Conservation (phyloP, 2,329 filamentous ascomycete species). For the Neonectria faginata region DNA sequence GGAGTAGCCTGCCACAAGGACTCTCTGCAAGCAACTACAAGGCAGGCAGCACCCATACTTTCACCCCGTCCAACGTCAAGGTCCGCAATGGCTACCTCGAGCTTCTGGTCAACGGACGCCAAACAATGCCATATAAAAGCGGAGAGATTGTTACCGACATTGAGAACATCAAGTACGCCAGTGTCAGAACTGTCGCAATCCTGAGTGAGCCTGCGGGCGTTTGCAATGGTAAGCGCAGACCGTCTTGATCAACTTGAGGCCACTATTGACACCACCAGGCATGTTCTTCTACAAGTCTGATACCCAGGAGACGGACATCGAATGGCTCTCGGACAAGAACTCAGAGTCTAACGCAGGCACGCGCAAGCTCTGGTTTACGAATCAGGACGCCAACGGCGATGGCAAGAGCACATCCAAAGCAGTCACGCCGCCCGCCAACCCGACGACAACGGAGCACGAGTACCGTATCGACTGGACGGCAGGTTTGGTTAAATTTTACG, state of each 20-base stretch:
- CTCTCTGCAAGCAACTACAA: slow-evolving; percentile 42
- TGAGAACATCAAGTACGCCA: slow-evolving; percentile 47
- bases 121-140: slow-evolving; percentile 42
- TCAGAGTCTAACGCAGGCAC: slow-evolving; percentile 45
- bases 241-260: background rate
- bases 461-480: slow-evolving; percentile 49
- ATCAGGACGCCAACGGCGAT: slow-evolving; percentile 45
- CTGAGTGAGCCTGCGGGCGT: slow-evolving; percentile 46
- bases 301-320: slow-evolving; percentile 48
- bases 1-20: slow-evolving; percentile 38
- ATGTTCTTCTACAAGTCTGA: slow-evolving; percentile 48
- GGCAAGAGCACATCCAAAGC: slow-evolving; percentile 33
- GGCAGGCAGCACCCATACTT: background rate
- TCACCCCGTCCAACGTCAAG: slow-evolving; percentile 33
- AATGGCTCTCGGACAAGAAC: slow-evolving; percentile 48
- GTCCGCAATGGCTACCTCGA: slow-evolving; percentile 46
- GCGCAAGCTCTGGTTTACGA: slow-evolving; percentile 47
- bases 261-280: slow-evolving; percentile 35
- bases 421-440: slow-evolving; percentile 35
- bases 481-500: slow-evolving; percentile 40
- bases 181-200: slow-evolving; percentile 46
- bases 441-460: slow-evolving; percentile 47
- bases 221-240: slow-evolving; percentile 45
- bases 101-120: slow-evolving; percentile 44
- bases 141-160: slow-evolving; percentile 42